Evolutionary conservation across 1,284 basidiomycete species (phyloP), one percentile per base, ranked within the genome.

Genomic region (Schizophyllum amplum): DNA sequence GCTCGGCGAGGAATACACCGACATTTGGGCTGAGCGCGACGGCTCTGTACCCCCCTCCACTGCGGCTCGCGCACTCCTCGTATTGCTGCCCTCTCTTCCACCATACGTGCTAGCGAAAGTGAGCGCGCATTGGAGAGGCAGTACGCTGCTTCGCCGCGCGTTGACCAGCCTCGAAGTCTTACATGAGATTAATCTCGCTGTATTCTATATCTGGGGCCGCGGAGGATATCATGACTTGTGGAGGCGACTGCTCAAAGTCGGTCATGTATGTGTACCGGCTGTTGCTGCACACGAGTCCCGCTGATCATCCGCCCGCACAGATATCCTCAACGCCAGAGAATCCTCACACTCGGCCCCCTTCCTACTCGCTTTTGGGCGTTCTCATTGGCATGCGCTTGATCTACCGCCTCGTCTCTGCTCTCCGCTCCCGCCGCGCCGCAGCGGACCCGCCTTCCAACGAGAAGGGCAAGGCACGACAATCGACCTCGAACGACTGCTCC

Each of bases 1-100:
- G 1, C 76, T 95, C 0, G 92, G 92, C 15, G 92, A 96, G 70
- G 92, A 96, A 68, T 96, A 96, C 66, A 94, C 92, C 0, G 90
- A 91, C 65, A 87, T 91, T 26, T 87, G 91, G 81, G 82, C 87
- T 55, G 82, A 84, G 57, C 83, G 84, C 13, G 66, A 68, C 11
- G 61, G 66, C 11, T 65, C 68, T 15, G 66, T 71, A 33, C 83
- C 81, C 13, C 84, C 81, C 13, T 72, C 80, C 20, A 67, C 61
- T 33, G 65, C 69, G 57, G 65, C 74, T 11, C 79, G 86, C 42
- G 68, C 76, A 20, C 75, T 77, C 1, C 72, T 92, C 11, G 73
- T 92, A 49, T 75, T 93, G 17, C 74, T 92, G 25, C 80, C 86
- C 52, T 75, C 84, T 51, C 61, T 87, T 52, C 82, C 89, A 52